Conservation (phyloP, 2,329 filamentous ascomycete genomes). For the Hypoxylon sp. region DNA sequence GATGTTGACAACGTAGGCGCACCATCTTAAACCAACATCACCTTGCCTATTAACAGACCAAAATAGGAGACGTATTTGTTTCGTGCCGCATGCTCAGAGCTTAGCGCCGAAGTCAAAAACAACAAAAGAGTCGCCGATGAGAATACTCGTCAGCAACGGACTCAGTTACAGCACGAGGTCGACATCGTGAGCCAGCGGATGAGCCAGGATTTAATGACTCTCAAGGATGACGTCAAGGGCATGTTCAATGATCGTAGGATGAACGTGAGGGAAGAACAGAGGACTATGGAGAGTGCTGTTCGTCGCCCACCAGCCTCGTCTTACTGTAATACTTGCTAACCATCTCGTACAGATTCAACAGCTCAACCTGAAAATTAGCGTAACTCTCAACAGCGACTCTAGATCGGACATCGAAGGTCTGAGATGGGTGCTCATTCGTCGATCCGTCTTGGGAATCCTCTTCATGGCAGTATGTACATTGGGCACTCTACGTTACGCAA, state of each 20-base stretch:
- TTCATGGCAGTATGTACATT: constrained; percentile 72
- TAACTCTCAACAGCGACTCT: constrained; percentile 85
- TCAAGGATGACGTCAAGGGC: constrained; percentile 92
- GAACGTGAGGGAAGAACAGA: constrained; percentile 87
- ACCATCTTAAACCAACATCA: constrained; percentile 1
- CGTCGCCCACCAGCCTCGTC: constrained; percentile 41
- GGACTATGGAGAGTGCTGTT: constrained; percentile 81
- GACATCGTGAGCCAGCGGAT: constrained; percentile 88
- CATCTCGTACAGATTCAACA: constrained; percentile 74
- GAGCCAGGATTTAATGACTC: constrained; percentile 79
- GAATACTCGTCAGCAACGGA: constrained; percentile 81
- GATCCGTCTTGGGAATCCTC: constrained; percentile 70
- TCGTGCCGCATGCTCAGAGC: constrained; percentile 89
- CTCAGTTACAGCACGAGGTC: constrained; percentile 90
- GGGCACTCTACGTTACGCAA: constrained; percentile 66
- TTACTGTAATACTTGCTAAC: constrained; percentile 4
- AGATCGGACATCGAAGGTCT: constrained; percentile 92
- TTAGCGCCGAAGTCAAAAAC: constrained; percentile 85
- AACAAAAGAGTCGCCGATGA: constrained; percentile 80
- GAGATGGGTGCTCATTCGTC: constrained; percentile 80
- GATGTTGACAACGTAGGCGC: constrained; percentile 80
- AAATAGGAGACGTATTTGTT: constrained; percentile 85
- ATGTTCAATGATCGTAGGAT: constrained; percentile 98
- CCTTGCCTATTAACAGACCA: constrained; percentile 9
- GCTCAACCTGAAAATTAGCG: constrained; percentile 95